Conservation (phyloP, 2,329 filamentous ascomycete species). For the Trichoderma sp. region DNA sequence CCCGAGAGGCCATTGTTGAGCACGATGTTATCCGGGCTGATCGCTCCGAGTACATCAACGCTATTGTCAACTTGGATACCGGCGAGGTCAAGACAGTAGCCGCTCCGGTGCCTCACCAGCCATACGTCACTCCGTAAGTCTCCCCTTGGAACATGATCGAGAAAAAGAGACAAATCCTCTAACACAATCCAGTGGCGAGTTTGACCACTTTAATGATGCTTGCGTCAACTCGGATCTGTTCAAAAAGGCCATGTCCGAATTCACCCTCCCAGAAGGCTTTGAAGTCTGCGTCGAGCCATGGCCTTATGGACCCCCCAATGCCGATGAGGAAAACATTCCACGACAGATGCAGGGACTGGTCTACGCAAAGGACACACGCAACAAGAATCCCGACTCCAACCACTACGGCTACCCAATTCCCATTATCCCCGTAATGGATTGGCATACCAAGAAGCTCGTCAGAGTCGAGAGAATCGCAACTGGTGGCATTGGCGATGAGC, state of each 20-base stretch:
- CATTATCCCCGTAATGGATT: constrained; percentile 60
- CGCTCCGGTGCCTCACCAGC: constrained; percentile 36
- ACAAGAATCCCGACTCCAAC: constrained; percentile 56
- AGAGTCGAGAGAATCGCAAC: constrained; percentile 60
- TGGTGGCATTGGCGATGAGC: constrained; percentile 47
- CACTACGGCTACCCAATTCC: constrained; percentile 65
- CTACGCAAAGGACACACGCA: constrained; percentile 46
- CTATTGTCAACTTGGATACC: constrained; percentile 41
- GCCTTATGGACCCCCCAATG: constrained; percentile 62
- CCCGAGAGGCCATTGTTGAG: constrained; percentile 49
- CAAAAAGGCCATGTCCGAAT: constrained; percentile 49
- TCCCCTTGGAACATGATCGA: not conserved
- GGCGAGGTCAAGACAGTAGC: constrained; percentile 33
- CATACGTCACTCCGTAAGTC: constrained; percentile 39
- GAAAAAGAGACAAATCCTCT: not conserved
- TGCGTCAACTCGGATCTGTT: constrained; percentile 48
- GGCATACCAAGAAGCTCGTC: constrained; percentile 54
- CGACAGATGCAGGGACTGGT: constrained; percentile 54
- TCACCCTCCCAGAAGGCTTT: constrained; percentile 48
- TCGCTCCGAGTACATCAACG: constrained; percentile 38
- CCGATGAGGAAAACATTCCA: constrained; percentile 39
- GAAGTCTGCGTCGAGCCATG: constrained; percentile 56
- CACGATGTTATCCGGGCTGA: constrained; percentile 43
- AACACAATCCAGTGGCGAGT: constrained; percentile 38
- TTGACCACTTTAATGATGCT: constrained; percentile 41